phyloP scores from a whole-genome alignment of 2,329 filamentous ascomycete species.

The Macrophomina tecta region DNA sequence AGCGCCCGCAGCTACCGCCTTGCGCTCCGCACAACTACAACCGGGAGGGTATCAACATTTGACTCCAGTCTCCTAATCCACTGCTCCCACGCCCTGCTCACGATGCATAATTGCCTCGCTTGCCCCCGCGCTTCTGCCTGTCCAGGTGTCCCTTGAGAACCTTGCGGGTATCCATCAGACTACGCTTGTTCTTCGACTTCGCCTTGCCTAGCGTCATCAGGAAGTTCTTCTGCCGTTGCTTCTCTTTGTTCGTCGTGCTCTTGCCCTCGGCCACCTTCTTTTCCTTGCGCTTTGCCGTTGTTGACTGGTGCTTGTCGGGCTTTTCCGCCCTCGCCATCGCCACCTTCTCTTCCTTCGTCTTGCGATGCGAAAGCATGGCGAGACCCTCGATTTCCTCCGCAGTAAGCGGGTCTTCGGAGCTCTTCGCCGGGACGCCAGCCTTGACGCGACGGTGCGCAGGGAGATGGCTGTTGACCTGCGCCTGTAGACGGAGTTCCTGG shows the following conservation, averaged over 20 bases:
- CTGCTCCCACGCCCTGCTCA: constrained; percentile 1
- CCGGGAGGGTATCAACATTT: constrained; percentile 10
- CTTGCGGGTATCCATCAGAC: constrained; percentile 83
- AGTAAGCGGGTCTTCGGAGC: constrained; percentile 86
- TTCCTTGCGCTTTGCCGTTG: constrained; percentile 80
- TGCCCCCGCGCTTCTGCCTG: constrained; percentile 81
- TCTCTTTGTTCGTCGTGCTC: constrained; percentile 97
- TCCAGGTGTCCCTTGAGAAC: constrained; percentile 82
- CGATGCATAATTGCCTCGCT: constrained; percentile 67
- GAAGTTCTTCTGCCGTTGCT: constrained; percentile 97
- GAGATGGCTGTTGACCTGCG: constrained; percentile 70
- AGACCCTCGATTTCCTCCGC: constrained; percentile 91
- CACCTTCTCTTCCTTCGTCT: constrained; percentile 87
- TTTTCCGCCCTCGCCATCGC: constrained; percentile 84
- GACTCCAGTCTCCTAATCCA: constrained; percentile 9
- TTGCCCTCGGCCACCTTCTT: constrained; percentile 90
- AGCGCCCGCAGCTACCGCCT: neutral
- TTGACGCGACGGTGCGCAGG: constrained; percentile 52
- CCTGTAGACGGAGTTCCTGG: constrained; percentile 79
- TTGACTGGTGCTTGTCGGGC: constrained; percentile 83
- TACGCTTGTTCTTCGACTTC: constrained; percentile 93
- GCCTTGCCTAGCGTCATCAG: constrained; percentile 98
- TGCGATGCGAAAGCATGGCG: constrained; percentile 76
- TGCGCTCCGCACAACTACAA: neutral
- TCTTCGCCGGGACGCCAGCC: constrained; percentile 56